A percentile compares a stretch with the other conserved stretches of the same genome.
These are phyloP conservation scores for Agaricus sinodeliciosus DNA, from an alignment of 768 basidiomycete genomes.

Conservation along the genomic window DNA sequence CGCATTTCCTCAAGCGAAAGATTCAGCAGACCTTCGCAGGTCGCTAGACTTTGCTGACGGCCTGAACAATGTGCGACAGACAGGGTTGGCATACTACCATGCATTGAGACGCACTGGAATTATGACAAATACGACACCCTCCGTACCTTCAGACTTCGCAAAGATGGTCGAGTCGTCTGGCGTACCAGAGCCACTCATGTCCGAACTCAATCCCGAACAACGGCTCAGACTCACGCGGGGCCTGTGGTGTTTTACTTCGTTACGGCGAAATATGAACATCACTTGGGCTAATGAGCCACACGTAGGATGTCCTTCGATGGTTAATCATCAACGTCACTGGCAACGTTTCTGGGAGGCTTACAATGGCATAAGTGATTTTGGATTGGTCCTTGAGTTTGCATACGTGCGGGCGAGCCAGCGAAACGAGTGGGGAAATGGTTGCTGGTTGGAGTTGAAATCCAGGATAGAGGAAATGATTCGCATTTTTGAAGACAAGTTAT, in stretches of 20 bases:
- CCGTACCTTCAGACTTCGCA: background rate
- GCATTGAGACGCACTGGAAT: background rate
- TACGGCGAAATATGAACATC: background rate
- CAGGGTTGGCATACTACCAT: background rate
- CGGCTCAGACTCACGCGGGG: background rate
- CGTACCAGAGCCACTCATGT: background rate
- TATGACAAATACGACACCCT: background rate
- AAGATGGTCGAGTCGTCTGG: background rate
- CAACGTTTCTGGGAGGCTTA: background rate
- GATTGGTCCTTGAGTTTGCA: background rate
- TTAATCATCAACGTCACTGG: background rate
- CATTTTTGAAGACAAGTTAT: background rate
- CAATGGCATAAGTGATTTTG: background rate
- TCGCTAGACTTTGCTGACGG: background rate
- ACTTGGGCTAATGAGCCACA: background rate
- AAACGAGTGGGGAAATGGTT: background rate
- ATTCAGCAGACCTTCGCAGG: background rate
- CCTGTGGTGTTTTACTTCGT: background rate
- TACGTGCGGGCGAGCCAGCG: background rate
- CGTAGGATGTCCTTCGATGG: background rate
- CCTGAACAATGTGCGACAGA: background rate
- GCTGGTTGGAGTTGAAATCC: background rate
- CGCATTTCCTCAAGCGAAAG: background rate
- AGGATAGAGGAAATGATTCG: background rate
- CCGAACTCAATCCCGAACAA: background rate